A percentile compares a stretch with the other conserved stretches of the same genome.
Evolutionary conservation across 768 basidiomycete species (phyloP).

Genomic region (Lepiota venenata): DNA sequence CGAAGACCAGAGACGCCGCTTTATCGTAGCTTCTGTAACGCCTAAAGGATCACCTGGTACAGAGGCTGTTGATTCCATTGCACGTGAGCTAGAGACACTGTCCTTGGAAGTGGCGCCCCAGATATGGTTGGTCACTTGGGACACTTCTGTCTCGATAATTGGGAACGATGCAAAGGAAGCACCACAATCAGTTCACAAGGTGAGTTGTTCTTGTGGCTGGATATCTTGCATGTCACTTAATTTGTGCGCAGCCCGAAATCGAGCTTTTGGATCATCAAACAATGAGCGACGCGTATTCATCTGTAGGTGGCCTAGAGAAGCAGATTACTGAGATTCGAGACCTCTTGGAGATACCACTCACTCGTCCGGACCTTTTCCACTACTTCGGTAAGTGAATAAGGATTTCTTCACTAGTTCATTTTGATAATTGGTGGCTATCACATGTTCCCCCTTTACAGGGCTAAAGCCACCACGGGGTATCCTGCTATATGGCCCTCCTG

Average conservation of each 20-base stretch:
- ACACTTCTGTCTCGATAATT: constrained; percentile 49
- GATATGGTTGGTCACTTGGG: constrained; percentile 70
- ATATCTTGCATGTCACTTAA: constrained; percentile 2
- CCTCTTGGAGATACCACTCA: constrained; percentile 32
- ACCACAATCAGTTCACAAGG: constrained; percentile 31
- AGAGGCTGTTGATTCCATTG: constrained; percentile 28
- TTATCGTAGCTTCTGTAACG: constrained; percentile 49
- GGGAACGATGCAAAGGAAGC: constrained; percentile 23
- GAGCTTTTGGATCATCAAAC: constrained; percentile 43
- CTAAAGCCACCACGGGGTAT: constrained; percentile 97
- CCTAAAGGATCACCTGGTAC: constrained; percentile 18
- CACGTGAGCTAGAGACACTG: constrained; percentile 39
- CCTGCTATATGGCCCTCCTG: constrained; percentile 92
- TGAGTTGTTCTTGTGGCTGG: constrained; percentile 18
- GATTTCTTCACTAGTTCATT: not conserved
- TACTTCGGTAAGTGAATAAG: constrained; percentile 24
- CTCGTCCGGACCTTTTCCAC: constrained; percentile 28
- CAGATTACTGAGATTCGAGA: constrained; percentile 78
- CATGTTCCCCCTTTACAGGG: constrained; percentile 33
- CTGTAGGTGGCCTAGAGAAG: constrained; percentile 83
- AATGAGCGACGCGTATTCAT: constrained; percentile 61
- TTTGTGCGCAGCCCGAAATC: constrained; percentile 35
- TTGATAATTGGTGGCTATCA: not conserved
- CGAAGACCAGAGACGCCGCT: constrained; percentile 57
- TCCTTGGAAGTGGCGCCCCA: constrained; percentile 35